Percentiles rank a stretch among this genome's conserved stretches.
These are phyloP conservation scores for Wickerhamiella shivajii DNA, from an alignment of 805 yeast genomes.

Conservation along the genomic window DNA sequence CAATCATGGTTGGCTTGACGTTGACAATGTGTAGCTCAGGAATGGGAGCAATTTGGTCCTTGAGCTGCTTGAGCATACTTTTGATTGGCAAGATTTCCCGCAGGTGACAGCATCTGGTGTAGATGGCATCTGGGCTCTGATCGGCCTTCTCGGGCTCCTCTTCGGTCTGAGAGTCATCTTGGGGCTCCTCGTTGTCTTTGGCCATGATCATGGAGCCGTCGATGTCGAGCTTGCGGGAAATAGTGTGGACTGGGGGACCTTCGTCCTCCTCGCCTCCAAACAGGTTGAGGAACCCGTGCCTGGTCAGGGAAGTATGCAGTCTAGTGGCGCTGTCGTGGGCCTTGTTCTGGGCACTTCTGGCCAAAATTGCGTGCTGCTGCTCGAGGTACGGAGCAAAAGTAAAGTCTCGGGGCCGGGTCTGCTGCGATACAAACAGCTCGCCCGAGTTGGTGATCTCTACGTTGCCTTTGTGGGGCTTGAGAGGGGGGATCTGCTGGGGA, in stretches of 20 bases:
- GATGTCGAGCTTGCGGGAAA: neutral
- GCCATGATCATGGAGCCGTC: too few relatives aligned
- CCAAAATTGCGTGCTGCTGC: conserved; percentile 12
- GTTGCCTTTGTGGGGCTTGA: conserved; percentile 69
- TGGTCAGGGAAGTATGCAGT: conserved; percentile 12
- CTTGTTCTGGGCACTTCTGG: conserved; percentile 10
- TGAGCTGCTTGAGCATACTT: conserved; percentile 68
- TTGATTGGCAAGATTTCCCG: conserved; percentile 88
- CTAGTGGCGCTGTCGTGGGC: conserved; percentile 17
- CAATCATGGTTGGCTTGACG: conserved; percentile 83
- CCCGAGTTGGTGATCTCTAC: conserved; percentile 30
- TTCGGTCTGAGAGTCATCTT: conserved; percentile 1
- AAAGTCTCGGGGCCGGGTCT: conserved; percentile 4
- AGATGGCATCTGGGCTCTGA: conserved; percentile 52
- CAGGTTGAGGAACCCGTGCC: conserved; percentile 4
- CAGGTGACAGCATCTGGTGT: conserved; percentile 85
- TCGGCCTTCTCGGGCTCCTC: conserved; percentile 15
- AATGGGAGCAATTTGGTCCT: conserved; percentile 62
- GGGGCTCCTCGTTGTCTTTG: neutral
- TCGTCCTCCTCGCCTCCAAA: conserved; percentile 19
- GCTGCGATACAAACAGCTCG: conserved; percentile 12
- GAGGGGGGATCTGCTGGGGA: conserved; percentile 85
- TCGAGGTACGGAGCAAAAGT: conserved; percentile 10
- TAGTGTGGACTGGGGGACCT: too few relatives aligned
- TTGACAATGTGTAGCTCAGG: conserved; percentile 59